Evolutionary conservation across 176 grass and related monocot genomes (phyloP).

Genomic region (Rhipidocladum racemiflorum): DNA sequence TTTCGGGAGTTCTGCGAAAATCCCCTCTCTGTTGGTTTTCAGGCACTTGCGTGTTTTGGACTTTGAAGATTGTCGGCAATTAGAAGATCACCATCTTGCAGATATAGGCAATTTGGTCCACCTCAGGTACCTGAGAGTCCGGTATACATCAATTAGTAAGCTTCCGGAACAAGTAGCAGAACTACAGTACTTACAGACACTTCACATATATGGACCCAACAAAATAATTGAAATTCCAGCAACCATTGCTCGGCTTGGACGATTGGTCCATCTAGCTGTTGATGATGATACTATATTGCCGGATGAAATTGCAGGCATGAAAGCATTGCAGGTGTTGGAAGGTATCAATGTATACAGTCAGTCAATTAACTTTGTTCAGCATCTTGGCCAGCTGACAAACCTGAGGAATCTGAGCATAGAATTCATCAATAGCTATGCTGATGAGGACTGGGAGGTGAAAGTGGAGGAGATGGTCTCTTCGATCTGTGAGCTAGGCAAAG

Average conservation of each 20-base stretch:
- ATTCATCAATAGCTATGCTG: slow-evolving; percentile 10
- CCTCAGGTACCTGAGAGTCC: slow-evolving; percentile 1
- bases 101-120: neutral
- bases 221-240: neutral
- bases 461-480: neutral
- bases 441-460: slow-evolving; percentile 5
- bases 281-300: neutral
- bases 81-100: slow-evolving; percentile 7
- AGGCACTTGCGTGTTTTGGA: slow-evolving; percentile 12
- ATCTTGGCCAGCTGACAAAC: neutral
- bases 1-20: neutral
- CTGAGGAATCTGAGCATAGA: neutral
- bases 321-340: neutral
- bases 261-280: neutral
- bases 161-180: slow-evolving; percentile 6
- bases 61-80: neutral
- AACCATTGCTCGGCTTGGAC: neutral
- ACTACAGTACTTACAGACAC: slow-evolving; percentile 1
- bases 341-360: neutral
- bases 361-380: neutral
- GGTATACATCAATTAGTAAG: neutral
- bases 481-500: neutral
- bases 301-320: neutral
- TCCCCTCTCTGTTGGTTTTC: neutral
- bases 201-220: neutral